Base-by-base conservation (phyloP, 2,329 filamentous ascomycete genomes). In the Ceratocystis harringtonii region DNA sequence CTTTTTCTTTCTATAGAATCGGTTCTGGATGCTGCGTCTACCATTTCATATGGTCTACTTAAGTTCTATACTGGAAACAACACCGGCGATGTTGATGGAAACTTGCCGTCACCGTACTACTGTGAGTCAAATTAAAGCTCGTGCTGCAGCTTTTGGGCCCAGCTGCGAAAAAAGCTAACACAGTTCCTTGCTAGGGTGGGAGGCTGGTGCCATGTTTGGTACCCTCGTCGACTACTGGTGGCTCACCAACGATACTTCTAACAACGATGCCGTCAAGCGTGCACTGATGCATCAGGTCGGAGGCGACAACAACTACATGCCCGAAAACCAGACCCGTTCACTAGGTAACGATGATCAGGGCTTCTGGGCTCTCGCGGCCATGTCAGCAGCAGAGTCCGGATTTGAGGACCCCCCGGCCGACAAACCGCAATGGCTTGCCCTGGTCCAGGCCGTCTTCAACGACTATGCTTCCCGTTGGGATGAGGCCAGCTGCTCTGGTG, bases 311-410 rank as follows among this genome's bases (percentile, higher is more conserved):
- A 82, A 88, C 72, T 88, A 80, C 72, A 86, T 87, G 84, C 86
- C 86, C 2, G 71, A 73, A n/a, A 87, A 86, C 73, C 84, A 86
- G 73, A 84, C 83, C 5, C 74, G 77, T 61, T 80, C 79, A 1
- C 74, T 81, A 68, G 86, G 86, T 69, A 90, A 89, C 74, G 87
- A 90, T 69, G 87, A 90, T 70, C 87, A 90, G 73, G 86, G 88
- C 5, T 92, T 94, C 75, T 95, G 90, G 90, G 88, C 83, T n/a
- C 81, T 94, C 78, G 84, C 89, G 0, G 88, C 86, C 68, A 88
- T 95, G 79, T 81, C 83, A 8, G 90, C 90, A 1, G 86, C 87
- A 45, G 90, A 95, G 75, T 83, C 86, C 70, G 85, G 84, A 68
- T 92, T 88, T 71, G 86, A 86, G 1, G 81, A 90, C 70, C 86